Conservation (phyloP, 768 basidiomycete species). For the Termitomyces sp. region DNA sequence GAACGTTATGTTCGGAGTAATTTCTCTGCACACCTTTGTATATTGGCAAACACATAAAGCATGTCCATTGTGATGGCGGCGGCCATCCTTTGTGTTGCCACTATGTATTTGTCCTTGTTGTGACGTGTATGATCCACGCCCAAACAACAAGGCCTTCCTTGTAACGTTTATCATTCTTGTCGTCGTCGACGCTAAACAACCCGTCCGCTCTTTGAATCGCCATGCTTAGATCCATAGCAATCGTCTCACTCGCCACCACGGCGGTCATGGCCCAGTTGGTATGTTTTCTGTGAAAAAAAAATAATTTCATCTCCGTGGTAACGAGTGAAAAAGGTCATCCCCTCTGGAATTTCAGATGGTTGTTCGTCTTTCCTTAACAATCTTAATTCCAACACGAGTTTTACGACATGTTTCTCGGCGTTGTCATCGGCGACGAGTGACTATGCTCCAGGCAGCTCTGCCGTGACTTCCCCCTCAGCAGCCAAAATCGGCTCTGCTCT, state of each 20-base stretch:
- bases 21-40: neutral
- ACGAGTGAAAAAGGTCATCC: slow-evolving; percentile 39
- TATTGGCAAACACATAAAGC: neutral
- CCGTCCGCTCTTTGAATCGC: slow-evolving; percentile 43
- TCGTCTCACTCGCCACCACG: slow-evolving; percentile 47
- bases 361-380: slow-evolving; percentile 56
- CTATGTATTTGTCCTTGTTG: slow-evolving; percentile 27
- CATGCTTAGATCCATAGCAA: slow-evolving; percentile 49
- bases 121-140: slow-evolving; percentile 20
- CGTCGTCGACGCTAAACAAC: slow-evolving; percentile 36
- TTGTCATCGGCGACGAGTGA: slow-evolving; percentile 55
- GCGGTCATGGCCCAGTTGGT: slow-evolving; percentile 49
- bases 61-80: neutral
- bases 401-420: slow-evolving; percentile 58
- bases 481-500: slow-evolving; percentile 48
- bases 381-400: slow-evolving; percentile 55
- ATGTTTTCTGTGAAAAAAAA: slow-evolving; percentile 7
- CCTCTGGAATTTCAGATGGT: slow-evolving; percentile 49
- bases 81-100: slow-evolving; percentile 14
- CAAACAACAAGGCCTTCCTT: slow-evolving; percentile 14
- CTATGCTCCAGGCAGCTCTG: slow-evolving; percentile 46
- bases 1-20: neutral
- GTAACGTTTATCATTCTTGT: slow-evolving; percentile 20
- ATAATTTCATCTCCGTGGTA: neutral
- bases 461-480: slow-evolving; percentile 32